Base-by-base conservation (phyloP, 1,284 basidiomycete species). In the Leccinum solheimii region DNA sequence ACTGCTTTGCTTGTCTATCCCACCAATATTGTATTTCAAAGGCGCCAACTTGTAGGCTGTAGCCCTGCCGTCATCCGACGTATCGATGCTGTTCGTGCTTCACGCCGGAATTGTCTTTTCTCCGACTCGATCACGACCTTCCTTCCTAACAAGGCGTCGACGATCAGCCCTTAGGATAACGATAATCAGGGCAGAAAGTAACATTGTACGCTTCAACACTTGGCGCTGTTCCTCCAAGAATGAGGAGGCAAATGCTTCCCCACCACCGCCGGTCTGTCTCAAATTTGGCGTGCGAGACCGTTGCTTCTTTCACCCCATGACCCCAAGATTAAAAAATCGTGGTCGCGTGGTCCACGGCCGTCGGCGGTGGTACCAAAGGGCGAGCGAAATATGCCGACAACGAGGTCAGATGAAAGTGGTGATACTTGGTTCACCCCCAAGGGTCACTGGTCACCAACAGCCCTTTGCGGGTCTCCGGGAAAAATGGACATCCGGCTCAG, bases 271-370 rank as follows among this genome's bases (percentile, higher is more conserved):
- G 19, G 55, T 64, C 27, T 40, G 27, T 16, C 36, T 38, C 32
- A 32, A 32, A 32, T 58, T 40, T n/a, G 58, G 26, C 23, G 59
- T 59, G 61, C 59, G 52, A 63, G 66, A 59, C 63, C 48, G 4
- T 8, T 45, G 61, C 52, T 62, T 58, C 58, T 60, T 58, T 54
- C 51, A 54, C 54, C 23, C 52, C 53, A 51, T 62, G 56, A 51
- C 26, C 19, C 38, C 49, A 62, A 62, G 51, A 72, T 73, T 62
- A 69, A 72, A 70, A 65, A 59, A 55, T 60, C 16, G 57, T 60
- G 69, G 62, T 49, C 30, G 56, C 59, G 69, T 58, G 58, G 21
- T 65, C 36, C 43, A 51, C 19, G 27, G 51, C 48, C 19, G 19
- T 21, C 43, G 19, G 43, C 10, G 49, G 60, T 48, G 62, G 55